Evolutionary conservation across 768 basidiomycete species (phyloP).

Genomic region (Hydnomerulius pinastri): DNA sequence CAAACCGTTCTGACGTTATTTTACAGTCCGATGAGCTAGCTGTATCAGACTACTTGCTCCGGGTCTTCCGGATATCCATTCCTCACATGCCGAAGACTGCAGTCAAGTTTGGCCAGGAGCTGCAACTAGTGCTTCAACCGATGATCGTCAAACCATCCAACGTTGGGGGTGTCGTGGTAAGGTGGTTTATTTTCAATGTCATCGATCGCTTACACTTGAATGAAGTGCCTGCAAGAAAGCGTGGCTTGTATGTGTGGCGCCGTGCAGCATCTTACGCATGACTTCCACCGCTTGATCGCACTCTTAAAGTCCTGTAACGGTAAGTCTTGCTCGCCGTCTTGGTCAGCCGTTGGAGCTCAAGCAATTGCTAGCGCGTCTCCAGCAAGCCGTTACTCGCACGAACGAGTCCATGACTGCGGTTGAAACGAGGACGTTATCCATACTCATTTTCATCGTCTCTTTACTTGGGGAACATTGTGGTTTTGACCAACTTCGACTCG

Average conservation of each 20-base stretch:
- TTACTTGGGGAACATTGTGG: constrained; percentile 88
- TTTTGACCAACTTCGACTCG: constrained; percentile 74
- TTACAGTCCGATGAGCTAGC: constrained; percentile 77
- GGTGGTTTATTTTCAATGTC: constrained; percentile 17
- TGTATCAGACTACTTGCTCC: constrained; percentile 83
- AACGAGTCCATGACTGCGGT: constrained; percentile 42
- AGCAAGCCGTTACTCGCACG: constrained; percentile 51
- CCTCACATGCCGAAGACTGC: constrained; percentile 91
- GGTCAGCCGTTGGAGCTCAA: constrained; percentile 5
- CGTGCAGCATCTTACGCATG: constrained; percentile 83
- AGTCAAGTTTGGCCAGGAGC: constrained; percentile 82
- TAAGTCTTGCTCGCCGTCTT: constrained; percentile 25
- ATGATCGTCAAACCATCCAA: constrained; percentile 89
- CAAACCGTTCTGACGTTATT: background rate
- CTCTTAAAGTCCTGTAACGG: constrained; percentile 87
- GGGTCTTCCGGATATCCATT: constrained; percentile 83
- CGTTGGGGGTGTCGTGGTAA: constrained; percentile 64
- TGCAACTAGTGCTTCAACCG: constrained; percentile 79
- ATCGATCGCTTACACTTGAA: background rate
- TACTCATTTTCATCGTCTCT: constrained; percentile 83
- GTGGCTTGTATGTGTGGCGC: constrained; percentile 91
- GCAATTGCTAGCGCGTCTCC: constrained; percentile 54
- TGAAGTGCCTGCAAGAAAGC: constrained; percentile 83
- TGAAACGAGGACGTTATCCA: constrained; percentile 57
- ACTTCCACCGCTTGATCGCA: constrained; percentile 74